These are phyloP conservation scores for Paramecium bursaria DNA, from an alignment of 73 alveolate species.

Conservation along the genomic window DNA sequence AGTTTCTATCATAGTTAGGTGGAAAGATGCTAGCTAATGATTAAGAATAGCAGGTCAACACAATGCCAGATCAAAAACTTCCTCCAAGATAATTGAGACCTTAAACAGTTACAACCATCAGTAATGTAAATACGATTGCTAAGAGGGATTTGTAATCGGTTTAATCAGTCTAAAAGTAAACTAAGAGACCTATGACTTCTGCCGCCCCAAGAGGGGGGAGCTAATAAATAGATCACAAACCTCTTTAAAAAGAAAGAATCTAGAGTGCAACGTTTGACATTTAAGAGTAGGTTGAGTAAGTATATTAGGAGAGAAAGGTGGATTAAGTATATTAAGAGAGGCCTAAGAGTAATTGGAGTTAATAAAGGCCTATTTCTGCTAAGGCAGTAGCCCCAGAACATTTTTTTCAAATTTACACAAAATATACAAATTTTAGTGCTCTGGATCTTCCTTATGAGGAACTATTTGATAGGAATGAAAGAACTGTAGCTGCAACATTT, in stretches of 20 bases:
- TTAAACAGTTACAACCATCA: constrained; percentile 10
- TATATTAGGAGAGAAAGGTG: constrained; percentile 14
- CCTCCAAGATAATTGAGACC: background rate
- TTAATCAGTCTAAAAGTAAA: background rate
- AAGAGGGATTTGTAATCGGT: background rate
- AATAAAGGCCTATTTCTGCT: constrained; percentile 55
- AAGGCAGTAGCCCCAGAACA: constrained; percentile 44
- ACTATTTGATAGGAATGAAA: constrained; percentile 95
- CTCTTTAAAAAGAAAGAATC: constrained; percentile 21
- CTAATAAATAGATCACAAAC: background rate
- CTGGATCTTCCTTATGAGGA: constrained; percentile 86
- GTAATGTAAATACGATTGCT: background rate
- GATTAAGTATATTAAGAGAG: constrained; percentile 35
- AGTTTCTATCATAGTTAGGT: constrained; percentile 31
- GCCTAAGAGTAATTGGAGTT: constrained; percentile 54
- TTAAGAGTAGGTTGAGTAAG: background rate
- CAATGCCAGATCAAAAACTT: background rate
- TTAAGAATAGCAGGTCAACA: background rate
- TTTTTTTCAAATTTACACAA: constrained; percentile 42
- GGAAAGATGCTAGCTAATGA: constrained; percentile 38
- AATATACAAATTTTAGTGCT: constrained; percentile 62
- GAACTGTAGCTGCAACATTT: constrained; percentile 95
- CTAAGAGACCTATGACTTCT: constrained; percentile 44
- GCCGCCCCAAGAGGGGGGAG: background rate
- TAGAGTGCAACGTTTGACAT: constrained; percentile 51